A percentile compares a stretch with the other conserved stretches of the same genome.
Evolutionary conservation across 2,329 filamentous ascomycete genomes (phyloP).

Genomic region (Aureobasidium sp.): DNA sequence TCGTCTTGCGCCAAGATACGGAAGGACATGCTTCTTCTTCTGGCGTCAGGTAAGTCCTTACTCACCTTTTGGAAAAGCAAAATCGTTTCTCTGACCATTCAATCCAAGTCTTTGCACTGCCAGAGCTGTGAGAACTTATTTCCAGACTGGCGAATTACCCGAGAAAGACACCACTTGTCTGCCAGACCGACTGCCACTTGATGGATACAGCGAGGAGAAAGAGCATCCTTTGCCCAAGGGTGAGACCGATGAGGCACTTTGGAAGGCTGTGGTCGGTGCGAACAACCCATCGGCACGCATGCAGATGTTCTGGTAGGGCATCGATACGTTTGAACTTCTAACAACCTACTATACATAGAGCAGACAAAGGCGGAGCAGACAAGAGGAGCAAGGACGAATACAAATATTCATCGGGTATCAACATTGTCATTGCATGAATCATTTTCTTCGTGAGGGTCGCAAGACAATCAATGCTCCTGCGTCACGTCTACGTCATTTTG

Average conservation of each 20-base stretch:
- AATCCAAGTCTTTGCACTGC: constrained; percentile 30
- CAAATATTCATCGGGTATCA: not conserved
- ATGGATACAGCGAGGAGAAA: constrained; percentile 14
- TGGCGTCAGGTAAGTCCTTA: constrained; percentile 17
- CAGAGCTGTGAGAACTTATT: constrained; percentile 32
- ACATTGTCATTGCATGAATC: not conserved
- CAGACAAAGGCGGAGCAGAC: not conserved
- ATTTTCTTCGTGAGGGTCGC: not conserved
- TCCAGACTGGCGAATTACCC: constrained; percentile 34
- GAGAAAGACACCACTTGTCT: constrained; percentile 28
- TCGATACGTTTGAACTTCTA: not conserved
- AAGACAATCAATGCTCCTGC: not conserved
- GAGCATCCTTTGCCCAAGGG: constrained; percentile 16
- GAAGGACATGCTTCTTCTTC: constrained; percentile 25
- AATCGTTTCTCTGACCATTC: not conserved
- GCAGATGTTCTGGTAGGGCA: not conserved
- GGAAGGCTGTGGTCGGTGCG: constrained; percentile 17
- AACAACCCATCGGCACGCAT: not conserved
- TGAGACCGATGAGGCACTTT: constrained; percentile 17
- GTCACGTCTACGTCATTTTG: not conserved
- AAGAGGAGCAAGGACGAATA: not conserved
- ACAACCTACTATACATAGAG: not conserved
- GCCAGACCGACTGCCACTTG: constrained; percentile 24
- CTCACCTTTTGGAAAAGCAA: not conserved
- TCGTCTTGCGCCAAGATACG: constrained; percentile 37